A percentile compares a stretch with the other conserved stretches of the same genome.
These are phyloP conservation scores for Quercus alba DNA, from an alignment of 306 rosid species.

Conservation along the genomic window DNA sequence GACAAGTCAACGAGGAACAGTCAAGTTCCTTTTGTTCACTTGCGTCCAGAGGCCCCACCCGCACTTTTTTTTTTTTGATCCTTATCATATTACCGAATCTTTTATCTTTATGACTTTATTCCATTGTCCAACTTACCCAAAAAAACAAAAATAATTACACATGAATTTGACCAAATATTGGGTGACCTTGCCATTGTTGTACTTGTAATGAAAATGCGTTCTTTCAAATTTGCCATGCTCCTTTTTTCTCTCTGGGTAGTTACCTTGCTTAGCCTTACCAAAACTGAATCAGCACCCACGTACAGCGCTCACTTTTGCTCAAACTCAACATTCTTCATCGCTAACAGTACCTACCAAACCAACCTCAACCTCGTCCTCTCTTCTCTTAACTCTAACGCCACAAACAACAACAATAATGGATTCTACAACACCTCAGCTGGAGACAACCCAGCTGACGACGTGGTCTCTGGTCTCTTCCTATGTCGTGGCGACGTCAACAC, in stretches of 20 bases:
- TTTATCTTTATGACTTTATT: too few relatives aligned
- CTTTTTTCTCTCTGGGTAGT: background rate
- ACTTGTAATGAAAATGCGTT: background rate
- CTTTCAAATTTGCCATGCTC: background rate
- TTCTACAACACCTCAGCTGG: conserved; percentile 16
- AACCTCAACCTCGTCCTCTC: conserved; percentile 3
- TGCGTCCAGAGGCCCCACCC: too few relatives aligned
- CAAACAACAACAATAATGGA: background rate
- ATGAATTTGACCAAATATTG: too few relatives aligned
- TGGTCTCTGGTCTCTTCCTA: conserved; percentile 13
- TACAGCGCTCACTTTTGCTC: background rate
- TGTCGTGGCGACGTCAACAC: conserved; percentile 31
- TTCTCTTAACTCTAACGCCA: background rate
- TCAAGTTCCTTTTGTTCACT: too few relatives aligned
- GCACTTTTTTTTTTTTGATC: too few relatives aligned
- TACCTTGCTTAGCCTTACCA: background rate
- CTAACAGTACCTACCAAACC: background rate
- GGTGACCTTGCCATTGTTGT: too few relatives aligned
- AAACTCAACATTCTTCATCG: background rate
- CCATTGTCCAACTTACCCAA: too few relatives aligned
- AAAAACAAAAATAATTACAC: too few relatives aligned
- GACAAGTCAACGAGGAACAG: too few relatives aligned
- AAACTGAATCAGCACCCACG: background rate
- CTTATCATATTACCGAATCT: too few relatives aligned
- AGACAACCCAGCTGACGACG: background rate